These are phyloP conservation scores for Nephelium lappaceum DNA, from an alignment of 345 rosid species.

Conservation along the genomic window DNA sequence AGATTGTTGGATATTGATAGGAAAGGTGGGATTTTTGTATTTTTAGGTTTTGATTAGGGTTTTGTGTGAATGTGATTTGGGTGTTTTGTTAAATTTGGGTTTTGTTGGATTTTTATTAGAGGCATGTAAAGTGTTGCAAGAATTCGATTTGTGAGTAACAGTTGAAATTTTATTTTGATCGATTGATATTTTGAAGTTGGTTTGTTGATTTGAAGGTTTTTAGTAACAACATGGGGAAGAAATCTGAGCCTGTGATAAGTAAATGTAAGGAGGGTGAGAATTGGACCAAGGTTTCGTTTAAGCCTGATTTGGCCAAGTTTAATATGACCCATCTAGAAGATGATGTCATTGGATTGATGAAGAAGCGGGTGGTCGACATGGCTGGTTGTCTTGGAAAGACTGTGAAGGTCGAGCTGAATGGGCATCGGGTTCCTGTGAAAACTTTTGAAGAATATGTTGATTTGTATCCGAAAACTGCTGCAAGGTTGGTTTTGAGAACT, in stretches of 20 bases:
- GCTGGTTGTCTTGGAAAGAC: slow-evolving; percentile 96
- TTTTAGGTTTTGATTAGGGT: neutral
- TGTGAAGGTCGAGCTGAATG: slow-evolving; percentile 89
- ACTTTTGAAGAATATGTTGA: slow-evolving; percentile 80
- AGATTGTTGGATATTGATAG: neutral
- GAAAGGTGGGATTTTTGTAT: neutral
- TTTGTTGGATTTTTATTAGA: neutral
- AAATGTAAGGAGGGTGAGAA: slow-evolving; percentile 75
- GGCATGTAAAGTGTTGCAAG: neutral
- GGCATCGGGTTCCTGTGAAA: slow-evolving; percentile 67
- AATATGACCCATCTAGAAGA: slow-evolving; percentile 79
- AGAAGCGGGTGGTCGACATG: slow-evolving; percentile 81
- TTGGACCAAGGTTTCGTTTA: slow-evolving; percentile 93
- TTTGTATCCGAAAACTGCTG: slow-evolving; percentile 59
- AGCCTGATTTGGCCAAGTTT: slow-evolving; percentile 83
- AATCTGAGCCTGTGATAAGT: slow-evolving; percentile 66
- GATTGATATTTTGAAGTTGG: neutral
- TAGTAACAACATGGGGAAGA: slow-evolving; percentile 85
- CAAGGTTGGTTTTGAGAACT: slow-evolving; percentile 46
- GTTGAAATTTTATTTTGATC: no score
- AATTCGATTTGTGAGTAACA: neutral
- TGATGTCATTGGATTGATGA: slow-evolving; percentile 94
- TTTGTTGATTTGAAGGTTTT: slow-evolving; percentile 61
- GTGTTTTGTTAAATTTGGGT: neutral
- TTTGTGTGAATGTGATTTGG: neutral